Evolutionary conservation across 2,329 filamentous ascomycete genomes (phyloP).

Genomic region (Colletotrichum orchidophilum): DNA sequence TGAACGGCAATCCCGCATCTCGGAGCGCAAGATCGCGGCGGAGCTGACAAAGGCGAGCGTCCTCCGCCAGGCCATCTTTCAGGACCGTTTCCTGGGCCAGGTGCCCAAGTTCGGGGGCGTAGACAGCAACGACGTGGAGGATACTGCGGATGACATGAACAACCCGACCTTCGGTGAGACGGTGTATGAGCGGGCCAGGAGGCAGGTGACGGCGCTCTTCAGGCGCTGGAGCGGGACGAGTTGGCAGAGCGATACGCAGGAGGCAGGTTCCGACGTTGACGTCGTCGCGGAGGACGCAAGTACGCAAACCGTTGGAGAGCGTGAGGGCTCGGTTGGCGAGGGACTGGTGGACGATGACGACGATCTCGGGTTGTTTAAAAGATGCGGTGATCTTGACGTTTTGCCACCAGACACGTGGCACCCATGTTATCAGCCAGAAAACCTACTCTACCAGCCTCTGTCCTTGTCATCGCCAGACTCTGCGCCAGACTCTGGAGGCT

Average conservation of each 20-base stretch:
- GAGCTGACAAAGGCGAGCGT: conserved; percentile 21
- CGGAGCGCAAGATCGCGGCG: conserved; percentile 9
- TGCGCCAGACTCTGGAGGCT: not conserved
- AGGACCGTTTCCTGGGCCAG: conserved; percentile 11
- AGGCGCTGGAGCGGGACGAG: not conserved
- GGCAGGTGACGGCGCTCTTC: not conserved
- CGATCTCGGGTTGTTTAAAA: too few relatives aligned
- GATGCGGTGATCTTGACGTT: too few relatives aligned
- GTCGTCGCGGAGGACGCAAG: not conserved
- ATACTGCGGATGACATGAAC: not conserved
- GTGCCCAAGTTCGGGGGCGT: not conserved
- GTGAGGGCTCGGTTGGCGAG: not conserved
- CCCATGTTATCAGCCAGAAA: not conserved
- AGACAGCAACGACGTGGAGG: not conserved
- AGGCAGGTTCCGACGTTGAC: not conserved
- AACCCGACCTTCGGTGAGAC: not conserved
- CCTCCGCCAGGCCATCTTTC: conserved; percentile 13
- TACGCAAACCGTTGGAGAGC: not conserved
- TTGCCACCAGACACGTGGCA: too few relatives aligned
- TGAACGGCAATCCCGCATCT: conserved; percentile 18
- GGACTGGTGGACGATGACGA: not conserved
- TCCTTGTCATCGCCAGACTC: not conserved
- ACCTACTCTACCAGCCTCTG: not conserved
- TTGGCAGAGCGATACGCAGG: not conserved
- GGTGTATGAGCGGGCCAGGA: not conserved